Evolutionary conservation across 257 asterid genomes (phyloP), one percentile per base, ranked within the genome.

Genomic region (Anisodus acutangulus): DNA sequence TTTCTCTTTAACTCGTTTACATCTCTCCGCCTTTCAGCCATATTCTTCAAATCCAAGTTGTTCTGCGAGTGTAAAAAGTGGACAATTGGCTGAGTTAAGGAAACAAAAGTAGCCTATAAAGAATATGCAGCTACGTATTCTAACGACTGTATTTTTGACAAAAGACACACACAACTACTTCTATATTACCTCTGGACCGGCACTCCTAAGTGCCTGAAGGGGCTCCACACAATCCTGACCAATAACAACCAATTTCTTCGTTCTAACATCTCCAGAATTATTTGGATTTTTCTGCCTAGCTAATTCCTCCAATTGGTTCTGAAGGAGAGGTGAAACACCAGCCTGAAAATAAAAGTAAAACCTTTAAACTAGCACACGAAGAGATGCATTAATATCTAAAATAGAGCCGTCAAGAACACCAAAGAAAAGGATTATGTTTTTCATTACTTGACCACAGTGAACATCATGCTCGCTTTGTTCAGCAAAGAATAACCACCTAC

Each of bases 161-260:
- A n/a, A 0, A 5, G 47, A 19, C 80, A 3, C 11, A 49, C 19
- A 74, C 0, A 9, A 26, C 47, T 53, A 71, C 79, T 71, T 43
- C 79, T 0, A 4, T 1, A 79, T 83, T 89, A 90, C 92, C 92
- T 85, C 88, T 35, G 83, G 87, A 9, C 90, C 90, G 10, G 94
- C 94, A 16, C 86, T 89, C 81, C 89, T 90, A 89, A 97, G 91
- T 85, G 99, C 99, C 91, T 95, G 92, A 74, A 97, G 98, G 62
- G 99, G 99, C 87, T 97, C 98, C 64, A 97, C 91, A 12, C 93
- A 93, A 83, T 97, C 96, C 88, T 93, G 99, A 76, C 99, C 99
- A 83, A 95, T 93, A 58, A 97, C 97, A 78, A 92, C 90, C 90
- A 97, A 57, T 83, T 88, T 92, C 82, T 92, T 87, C 89, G 89